phyloP scores from a whole-genome alignment of 306 rosid species.

The Urtica urens region DNA sequence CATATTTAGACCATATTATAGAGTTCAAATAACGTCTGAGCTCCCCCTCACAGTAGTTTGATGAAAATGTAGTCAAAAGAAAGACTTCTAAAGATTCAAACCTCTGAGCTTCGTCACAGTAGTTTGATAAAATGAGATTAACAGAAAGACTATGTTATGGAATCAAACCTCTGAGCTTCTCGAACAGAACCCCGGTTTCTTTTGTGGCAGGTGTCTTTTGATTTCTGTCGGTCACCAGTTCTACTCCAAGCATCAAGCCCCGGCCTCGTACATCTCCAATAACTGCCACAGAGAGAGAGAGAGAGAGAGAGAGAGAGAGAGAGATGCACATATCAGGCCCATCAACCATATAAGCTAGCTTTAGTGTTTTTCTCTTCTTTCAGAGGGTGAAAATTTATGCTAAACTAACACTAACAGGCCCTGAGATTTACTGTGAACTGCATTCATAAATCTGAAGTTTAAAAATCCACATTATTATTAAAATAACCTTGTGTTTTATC shows the following conservation, averaged over 20 bases:
- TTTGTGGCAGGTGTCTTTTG: constrained; percentile 73
- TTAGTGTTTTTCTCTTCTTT: too few relatives aligned
- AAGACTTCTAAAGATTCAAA: constrained; percentile 6
- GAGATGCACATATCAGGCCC: too few relatives aligned
- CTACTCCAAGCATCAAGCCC: constrained; percentile 80
- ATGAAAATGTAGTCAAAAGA: neutral
- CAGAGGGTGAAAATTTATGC: too few relatives aligned
- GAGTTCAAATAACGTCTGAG: neutral
- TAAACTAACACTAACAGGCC: too few relatives aligned
- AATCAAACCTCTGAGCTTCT: constrained; percentile 79
- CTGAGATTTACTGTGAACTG: too few relatives aligned
- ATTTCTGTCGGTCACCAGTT: constrained; percentile 49
- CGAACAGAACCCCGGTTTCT: constrained; percentile 62
- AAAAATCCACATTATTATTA: too few relatives aligned
- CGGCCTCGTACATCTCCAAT: constrained; percentile 82
- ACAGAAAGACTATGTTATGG: too few relatives aligned
- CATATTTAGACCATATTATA: neutral
- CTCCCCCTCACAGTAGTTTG: neutral
- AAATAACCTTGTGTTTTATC: too few relatives aligned
- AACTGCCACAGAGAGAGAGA: constrained; percentile 21
- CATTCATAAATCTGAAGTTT: too few relatives aligned
- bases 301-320: too few relatives aligned
- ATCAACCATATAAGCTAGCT: too few relatives aligned
- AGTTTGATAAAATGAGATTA: too few relatives aligned
- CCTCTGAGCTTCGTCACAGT: constrained; percentile 90